Evolutionary conservation across 495 filamentous ascomycete species (phyloP).

Genomic region (Aspergillus indologenus): DNA sequence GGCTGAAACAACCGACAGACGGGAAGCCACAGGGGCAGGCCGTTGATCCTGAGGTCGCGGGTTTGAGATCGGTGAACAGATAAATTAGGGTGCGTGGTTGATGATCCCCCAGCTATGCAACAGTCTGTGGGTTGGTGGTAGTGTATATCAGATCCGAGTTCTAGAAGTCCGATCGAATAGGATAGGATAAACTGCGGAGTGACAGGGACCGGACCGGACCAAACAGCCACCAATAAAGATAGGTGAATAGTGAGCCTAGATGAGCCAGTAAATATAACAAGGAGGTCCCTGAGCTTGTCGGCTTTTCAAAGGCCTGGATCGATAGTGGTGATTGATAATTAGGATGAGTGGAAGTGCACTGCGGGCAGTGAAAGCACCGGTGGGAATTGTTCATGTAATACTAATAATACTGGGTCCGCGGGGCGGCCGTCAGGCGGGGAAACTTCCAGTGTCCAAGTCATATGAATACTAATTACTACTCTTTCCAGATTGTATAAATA

Average conservation of each 20-base stretch:
- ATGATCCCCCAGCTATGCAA: not conserved
- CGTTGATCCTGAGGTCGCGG: not conserved
- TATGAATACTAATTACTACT: too few species aligned
- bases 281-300: too few species aligned
- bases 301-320: too few species aligned
- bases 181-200: not conserved
- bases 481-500: too few species aligned
- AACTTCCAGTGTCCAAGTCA: not conserved
- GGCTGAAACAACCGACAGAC: slow-evolving; percentile 1
- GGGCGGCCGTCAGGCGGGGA: slow-evolving; percentile 6
- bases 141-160: not conserved
- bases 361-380: not conserved
- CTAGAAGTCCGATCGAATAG: not conserved
- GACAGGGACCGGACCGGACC: not conserved
- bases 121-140: not conserved
- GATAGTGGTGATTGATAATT: not conserved
- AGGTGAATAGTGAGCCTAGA: not conserved
- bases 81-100: not conserved
- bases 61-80: not conserved
- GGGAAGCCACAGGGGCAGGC: slow-evolving; percentile 1
- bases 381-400: not conserved
- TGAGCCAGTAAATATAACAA: too few species aligned
- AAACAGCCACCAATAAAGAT: not conserved
- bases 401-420: not conserved
- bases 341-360: not conserved